Evolutionary conservation across 495 filamentous ascomycete genomes (phyloP), one percentile per base, ranked within the genome.

Genomic region (Hypoxylon crocopeplum): DNA sequence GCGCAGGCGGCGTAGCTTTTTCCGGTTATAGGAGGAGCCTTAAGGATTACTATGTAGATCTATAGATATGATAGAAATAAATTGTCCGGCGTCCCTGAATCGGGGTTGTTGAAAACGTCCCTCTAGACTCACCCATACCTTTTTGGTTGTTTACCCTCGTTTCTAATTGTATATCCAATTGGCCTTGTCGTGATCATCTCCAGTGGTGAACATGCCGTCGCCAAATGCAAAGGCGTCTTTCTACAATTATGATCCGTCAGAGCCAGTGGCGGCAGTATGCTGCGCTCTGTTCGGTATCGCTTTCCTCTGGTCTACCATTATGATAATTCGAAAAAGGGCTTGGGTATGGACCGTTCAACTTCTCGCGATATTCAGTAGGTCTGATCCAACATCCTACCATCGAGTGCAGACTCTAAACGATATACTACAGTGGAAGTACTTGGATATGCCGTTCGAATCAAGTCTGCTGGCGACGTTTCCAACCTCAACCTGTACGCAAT

Each of bases 291-390:
- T 68, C 46, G 48, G 61, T 5, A 5, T 74, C 12, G 53, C 62
- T 13, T 73, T 77, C 24, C 4, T 76, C 7, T 66, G 69, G 32
- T 76, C 77, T 0, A 33, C 69, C 1, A 53, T 75, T 7, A 74
- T 77, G 62, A 79, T 70, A 45, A 50, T 81, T 40, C 61, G 72
- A 22, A 74, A 74, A 49, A 71, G 68, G 50, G 57, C 73, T 7
- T 78, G 76, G 74, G 69, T 78, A 2, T 83, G 79, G 77, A 53
- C 70, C 2, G 56, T 77, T 2, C 78, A 79, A 69, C 68, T 80
- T 3, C 12, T 82, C 0, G 73, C 78, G 3, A 62, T 75, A 38
- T 67, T 66, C 7, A 79, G 78, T 79, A 74, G 34, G 75, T 61
- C 12, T 2, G 32, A 4, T 10, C 1, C 5, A 13, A 19, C 13